phyloP scores from a whole-genome alignment of 176 grass and related monocot genomes.

The Tillandsia fasciculata region DNA sequence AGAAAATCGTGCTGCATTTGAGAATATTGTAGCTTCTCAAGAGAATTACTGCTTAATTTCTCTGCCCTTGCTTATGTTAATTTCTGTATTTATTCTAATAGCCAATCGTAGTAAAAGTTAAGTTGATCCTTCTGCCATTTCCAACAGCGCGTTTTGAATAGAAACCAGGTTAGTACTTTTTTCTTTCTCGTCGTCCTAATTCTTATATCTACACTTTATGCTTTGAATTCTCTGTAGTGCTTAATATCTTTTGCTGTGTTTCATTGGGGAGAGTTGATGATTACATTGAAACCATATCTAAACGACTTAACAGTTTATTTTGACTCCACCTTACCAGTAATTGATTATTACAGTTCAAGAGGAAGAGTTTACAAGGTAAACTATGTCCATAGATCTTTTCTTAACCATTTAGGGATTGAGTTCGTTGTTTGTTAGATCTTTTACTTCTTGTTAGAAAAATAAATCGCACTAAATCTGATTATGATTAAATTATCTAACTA shows the following conservation, averaged over 20 bases:
- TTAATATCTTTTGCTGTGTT: not conserved
- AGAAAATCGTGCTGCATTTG: conserved; percentile 18
- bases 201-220: not conserved
- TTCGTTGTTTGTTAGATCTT: not conserved
- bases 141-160: conserved; percentile 1
- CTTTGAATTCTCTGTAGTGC: not conserved
- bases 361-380: conserved; percentile 16
- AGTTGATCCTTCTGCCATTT: not conserved
- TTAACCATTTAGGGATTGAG: not conserved
- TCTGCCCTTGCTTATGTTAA: too few relatives aligned
- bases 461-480: too few relatives aligned
- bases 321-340: conserved; percentile 18
- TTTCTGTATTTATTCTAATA: too few relatives aligned
- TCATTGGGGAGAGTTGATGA: conserved; percentile 14
- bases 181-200: not conserved
- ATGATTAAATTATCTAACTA: too few relatives aligned
- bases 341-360: conserved; percentile 13
- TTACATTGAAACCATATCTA: conserved; percentile 23
- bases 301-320: conserved; percentile 11
- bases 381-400: not conserved
- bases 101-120: not conserved
- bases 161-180: conserved; percentile 16
- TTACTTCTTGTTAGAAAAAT: not conserved
- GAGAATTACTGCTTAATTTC: not conserved
- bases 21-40: conserved; percentile 7